These are phyloP conservation scores for Tylopilus rubrobrunneus DNA, from an alignment of 768 basidiomycete genomes.

Conservation along the genomic window DNA sequence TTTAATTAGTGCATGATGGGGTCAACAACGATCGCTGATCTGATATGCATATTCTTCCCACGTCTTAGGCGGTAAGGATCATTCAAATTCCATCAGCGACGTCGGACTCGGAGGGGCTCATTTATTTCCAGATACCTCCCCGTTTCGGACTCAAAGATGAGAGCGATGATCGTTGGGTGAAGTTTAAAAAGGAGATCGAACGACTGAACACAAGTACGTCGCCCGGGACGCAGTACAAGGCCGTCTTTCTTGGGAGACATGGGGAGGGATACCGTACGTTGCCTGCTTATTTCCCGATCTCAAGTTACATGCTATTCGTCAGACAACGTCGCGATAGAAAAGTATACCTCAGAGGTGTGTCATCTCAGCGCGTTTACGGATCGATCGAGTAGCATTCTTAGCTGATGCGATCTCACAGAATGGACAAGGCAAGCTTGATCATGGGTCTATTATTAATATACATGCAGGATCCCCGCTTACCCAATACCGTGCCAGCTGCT, in stretches of 20 bases:
- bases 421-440: constrained; percentile 55
- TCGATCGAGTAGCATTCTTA: neutral
- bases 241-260: constrained; percentile 64
- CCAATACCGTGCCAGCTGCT: constrained; percentile 33
- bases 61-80: constrained; percentile 14
- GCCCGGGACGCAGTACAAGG: constrained; percentile 47
- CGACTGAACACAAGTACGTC: constrained; percentile 42
- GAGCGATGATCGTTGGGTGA: constrained; percentile 47
- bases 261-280: constrained; percentile 70
- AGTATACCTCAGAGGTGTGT: constrained; percentile 51
- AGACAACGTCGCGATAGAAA: constrained; percentile 71
- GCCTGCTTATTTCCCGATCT: too few relatives aligned
- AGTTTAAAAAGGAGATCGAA: constrained; percentile 38
- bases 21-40: neutral
- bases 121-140: constrained; percentile 42
- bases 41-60: neutral
- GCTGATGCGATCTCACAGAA: constrained; percentile 21
- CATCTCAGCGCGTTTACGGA: neutral
- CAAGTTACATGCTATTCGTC: neutral
- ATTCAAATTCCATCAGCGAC: neutral
- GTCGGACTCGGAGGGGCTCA: neutral
- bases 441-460: neutral
- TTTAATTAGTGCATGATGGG: too few relatives aligned
- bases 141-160: constrained; percentile 59
- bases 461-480: neutral